A percentile compares a stretch with the other conserved stretches of the same genome.
These are phyloP conservation scores for Suhomyces chickasaworum DNA, from an alignment of 1,139 yeast species.

Conservation along the genomic window DNA sequence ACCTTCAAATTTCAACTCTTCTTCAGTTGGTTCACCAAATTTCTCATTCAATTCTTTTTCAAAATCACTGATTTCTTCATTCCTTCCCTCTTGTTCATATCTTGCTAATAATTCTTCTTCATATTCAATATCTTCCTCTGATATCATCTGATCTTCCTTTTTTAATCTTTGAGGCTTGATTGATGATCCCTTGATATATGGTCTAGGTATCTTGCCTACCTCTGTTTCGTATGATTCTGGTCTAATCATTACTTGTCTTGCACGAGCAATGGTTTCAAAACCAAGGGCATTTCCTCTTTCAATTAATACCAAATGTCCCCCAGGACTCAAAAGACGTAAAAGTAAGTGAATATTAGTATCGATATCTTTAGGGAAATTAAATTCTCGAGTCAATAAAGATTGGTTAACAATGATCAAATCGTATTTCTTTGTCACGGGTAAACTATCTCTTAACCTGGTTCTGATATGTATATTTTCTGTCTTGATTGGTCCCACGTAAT, in stretches of 20 bases:
- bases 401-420: slow-evolving; percentile 88
- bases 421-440: slow-evolving; percentile 56
- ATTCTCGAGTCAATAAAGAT: slow-evolving; percentile 64
- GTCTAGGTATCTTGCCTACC: slow-evolving; percentile 68
- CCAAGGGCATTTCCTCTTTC: slow-evolving; percentile 93
- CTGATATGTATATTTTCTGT: slow-evolving; percentile 54
- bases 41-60: slow-evolving; percentile 40
- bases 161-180: slow-evolving; percentile 43
- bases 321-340: slow-evolving; percentile 64
- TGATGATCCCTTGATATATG: slow-evolving; percentile 59
- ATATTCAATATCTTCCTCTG: slow-evolving; percentile 35
- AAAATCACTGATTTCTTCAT: slow-evolving; percentile 23
- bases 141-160: slow-evolving; percentile 39
- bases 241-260: slow-evolving; percentile 83
- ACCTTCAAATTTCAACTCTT: slow-evolving; percentile 52
- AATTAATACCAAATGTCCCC: slow-evolving; percentile 73
- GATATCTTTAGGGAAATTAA: slow-evolving; percentile 68
- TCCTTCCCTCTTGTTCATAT: slow-evolving; percentile 24
- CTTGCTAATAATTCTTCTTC: slow-evolving; percentile 36
- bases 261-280: slow-evolving; percentile 84
- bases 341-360: slow-evolving; percentile 68
- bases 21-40: slow-evolving; percentile 44
- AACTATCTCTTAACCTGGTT: slow-evolving; percentile 53
- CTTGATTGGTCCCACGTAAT: slow-evolving; percentile 58
- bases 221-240: slow-evolving; percentile 68